Evolutionary conservation across 768 basidiomycete genomes (phyloP), one percentile per base, ranked within the genome.

Genomic region (Boletus tylopilopsis): DNA sequence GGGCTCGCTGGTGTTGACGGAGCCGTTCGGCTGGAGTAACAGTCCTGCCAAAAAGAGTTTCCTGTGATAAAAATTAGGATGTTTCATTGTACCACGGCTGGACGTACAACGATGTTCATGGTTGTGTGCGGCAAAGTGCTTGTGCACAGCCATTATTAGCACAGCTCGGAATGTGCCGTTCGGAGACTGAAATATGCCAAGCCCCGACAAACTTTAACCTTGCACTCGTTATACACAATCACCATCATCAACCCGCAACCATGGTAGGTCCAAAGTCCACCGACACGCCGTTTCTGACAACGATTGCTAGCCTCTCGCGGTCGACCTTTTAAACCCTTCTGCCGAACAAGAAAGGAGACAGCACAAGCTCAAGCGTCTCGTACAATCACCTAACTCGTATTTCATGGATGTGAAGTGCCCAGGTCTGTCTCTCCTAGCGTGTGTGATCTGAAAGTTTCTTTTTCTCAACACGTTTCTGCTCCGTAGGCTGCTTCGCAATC

Each of bases 321-420:
- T 96, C 71, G 96, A 99, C 75, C 88, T 99, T 71, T 87, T 98
- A 71, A 90, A 98, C 85, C 95, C 93, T 62, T 87, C 92, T 52
- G 73, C 81, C 59, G 90, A 92, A 70, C 73, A 82, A 62, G 90
- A 95, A 76, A 85, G 76, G 73, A 85, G 78, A 72, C 86, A 84
- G 72, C 95, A 98, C 88, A 98, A 98, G 81, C 90, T 97, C 72
- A 98, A 99, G 83, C 87, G 94, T 71, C 86, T 98, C 63, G 96
- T 99, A 62, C 96, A 97, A 75, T 87, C 87, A 45, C 96, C 96
- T 58, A 93, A 97, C 76, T 98, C 95, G 30, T 98, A 91, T 77
- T 98, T 98, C 77, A 98, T 99, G 96, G 96, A 99, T 66, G 94
- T 98, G 64, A 99, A 98, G 75, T 98, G 95, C 76, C 86, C 95